Conservation (phyloP, 805 yeast genomes). For the Suhomyces kilbournensis region DNA sequence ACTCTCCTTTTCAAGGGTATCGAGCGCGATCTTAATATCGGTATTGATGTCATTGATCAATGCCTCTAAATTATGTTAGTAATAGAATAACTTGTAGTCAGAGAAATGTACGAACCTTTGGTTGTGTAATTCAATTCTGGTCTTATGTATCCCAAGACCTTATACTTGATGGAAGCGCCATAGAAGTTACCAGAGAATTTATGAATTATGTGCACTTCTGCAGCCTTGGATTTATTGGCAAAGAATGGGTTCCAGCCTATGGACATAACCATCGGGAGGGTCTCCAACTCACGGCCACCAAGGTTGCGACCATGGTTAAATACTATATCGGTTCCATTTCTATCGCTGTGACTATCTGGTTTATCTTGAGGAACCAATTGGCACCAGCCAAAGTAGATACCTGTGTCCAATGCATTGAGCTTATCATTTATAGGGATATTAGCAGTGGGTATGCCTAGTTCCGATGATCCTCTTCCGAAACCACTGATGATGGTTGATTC, state of each 20-base stretch:
- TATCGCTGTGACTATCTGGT: slow-evolving; percentile 4
- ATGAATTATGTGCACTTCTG: slow-evolving; percentile 84
- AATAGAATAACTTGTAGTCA: background rate
- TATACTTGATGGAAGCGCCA: slow-evolving; percentile 71
- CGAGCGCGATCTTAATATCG: slow-evolving; percentile 69
- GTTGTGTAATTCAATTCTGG: slow-evolving; percentile 88
- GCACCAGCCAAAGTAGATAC: slow-evolving; percentile 89
- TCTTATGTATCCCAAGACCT: slow-evolving; percentile 82
- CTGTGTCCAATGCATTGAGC: slow-evolving; percentile 52
- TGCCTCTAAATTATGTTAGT: slow-evolving; percentile 54
- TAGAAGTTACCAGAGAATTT: slow-evolving; percentile 67
- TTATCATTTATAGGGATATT: slow-evolving; percentile 64
- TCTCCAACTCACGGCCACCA: slow-evolving; percentile 38
- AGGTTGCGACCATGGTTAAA: slow-evolving; percentile 63
- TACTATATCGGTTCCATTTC: slow-evolving; percentile 27
- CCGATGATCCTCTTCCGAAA: slow-evolving; percentile 93
- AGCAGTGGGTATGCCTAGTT: slow-evolving; percentile 94
- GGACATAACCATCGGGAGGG: slow-evolving; percentile 89
- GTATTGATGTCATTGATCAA: slow-evolving; percentile 76
- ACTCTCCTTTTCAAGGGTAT: slow-evolving; percentile 33
- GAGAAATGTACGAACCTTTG: slow-evolving; percentile 29
- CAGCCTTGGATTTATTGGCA: slow-evolving; percentile 74
- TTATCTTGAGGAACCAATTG: slow-evolving; percentile 17
- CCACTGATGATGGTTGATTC: slow-evolving; percentile 65
- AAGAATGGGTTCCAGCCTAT: slow-evolving; percentile 95